Percentiles rank a stretch among this genome's conserved stretches.
Evolutionary conservation across 306 rosid genomes (phyloP).

Genomic region (Pueraria montana): DNA sequence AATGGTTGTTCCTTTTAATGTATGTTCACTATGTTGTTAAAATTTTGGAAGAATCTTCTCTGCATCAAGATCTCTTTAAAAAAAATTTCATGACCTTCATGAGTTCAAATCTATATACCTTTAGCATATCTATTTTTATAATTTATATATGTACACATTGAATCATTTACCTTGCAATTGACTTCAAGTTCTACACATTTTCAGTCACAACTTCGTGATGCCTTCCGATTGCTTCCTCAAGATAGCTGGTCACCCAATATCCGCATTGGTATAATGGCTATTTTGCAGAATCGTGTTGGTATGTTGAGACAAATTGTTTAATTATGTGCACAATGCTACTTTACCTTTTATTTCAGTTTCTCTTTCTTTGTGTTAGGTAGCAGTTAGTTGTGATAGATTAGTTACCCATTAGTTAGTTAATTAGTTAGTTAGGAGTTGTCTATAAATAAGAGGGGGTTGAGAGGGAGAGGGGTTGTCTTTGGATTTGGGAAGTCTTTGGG

Average conservation of each 20-base stretch:
- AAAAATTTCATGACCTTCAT: conserved; percentile 26
- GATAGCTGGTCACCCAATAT: conserved; percentile 65
- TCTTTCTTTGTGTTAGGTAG: background rate
- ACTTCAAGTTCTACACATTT: conserved; percentile 42
- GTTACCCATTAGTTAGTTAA: too few species aligned
- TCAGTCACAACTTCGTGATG: conserved; percentile 66
- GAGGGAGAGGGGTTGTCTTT: too few species aligned
- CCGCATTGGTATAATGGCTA: conserved; percentile 77
- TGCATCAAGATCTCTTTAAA: too few species aligned
- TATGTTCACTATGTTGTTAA: too few species aligned
- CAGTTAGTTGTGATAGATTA: too few species aligned
- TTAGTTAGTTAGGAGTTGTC: too few species aligned
- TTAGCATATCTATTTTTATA: conserved; percentile 3
- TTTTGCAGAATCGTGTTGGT: conserved; percentile 96
- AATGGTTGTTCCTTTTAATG: too few species aligned
- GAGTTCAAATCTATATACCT: conserved; percentile 9
- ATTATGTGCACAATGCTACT: conserved; percentile 8
- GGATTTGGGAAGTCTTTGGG: too few species aligned
- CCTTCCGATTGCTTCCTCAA: conserved; percentile 62
- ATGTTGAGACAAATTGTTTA: conserved; percentile 51
- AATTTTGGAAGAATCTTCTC: too few species aligned
- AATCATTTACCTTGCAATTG: conserved; percentile 43
- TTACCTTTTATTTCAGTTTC: conserved; percentile 41
- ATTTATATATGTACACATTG: conserved; percentile 17
- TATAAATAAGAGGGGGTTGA: too few species aligned